Conservation (phyloP, 1,284 basidiomycete species). For the Tylopilus sp. region DNA sequence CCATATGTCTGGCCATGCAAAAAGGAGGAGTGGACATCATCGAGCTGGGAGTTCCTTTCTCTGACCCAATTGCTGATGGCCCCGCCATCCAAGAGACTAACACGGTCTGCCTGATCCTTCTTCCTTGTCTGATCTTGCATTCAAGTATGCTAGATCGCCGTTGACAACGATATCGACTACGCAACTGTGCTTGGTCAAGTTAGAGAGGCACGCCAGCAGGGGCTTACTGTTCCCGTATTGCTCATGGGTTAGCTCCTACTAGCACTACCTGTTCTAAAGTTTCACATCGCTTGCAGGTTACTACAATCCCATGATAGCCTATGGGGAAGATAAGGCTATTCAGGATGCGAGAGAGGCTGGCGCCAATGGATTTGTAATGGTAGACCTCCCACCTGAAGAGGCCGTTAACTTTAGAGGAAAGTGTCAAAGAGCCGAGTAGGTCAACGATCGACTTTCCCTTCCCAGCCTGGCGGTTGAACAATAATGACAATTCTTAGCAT, state of each 20-base stretch:
- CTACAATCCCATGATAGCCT: conserved; percentile 93
- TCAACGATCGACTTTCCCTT: conserved; percentile 12
- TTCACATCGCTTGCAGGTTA: conserved; percentile 57
- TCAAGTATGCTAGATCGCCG: conserved; percentile 59
- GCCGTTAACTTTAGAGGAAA: conserved; percentile 85
- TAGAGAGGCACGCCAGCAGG: conserved; percentile 72
- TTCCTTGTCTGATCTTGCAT: not conserved
- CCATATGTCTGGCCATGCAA: conserved; percentile 87
- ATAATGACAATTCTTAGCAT: conserved; percentile 43
- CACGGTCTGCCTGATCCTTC: conserved; percentile 52
- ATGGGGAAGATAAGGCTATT: conserved; percentile 92
- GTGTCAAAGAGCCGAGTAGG: conserved; percentile 76
- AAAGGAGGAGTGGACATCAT: conserved; percentile 92
- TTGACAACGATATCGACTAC: conserved; percentile 78
- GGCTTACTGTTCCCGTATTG: conserved; percentile 81
- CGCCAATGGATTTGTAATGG: conserved; percentile 96
- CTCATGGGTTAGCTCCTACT: conserved; percentile 71
- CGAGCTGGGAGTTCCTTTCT: conserved; percentile 94
- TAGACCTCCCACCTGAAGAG: conserved; percentile 97
- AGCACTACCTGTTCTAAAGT: not conserved
- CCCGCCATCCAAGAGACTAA: conserved; percentile 90
- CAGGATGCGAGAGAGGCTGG: conserved; percentile 84
- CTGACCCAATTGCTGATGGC: conserved; percentile 94
- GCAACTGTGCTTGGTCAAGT: conserved; percentile 71
- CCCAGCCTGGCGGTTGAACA: not conserved